Percentiles rank a stretch among this genome's conserved stretches.
Conservation (phyloP, 495 filamentous ascomycete species). For the Xylaria castorea region DNA sequence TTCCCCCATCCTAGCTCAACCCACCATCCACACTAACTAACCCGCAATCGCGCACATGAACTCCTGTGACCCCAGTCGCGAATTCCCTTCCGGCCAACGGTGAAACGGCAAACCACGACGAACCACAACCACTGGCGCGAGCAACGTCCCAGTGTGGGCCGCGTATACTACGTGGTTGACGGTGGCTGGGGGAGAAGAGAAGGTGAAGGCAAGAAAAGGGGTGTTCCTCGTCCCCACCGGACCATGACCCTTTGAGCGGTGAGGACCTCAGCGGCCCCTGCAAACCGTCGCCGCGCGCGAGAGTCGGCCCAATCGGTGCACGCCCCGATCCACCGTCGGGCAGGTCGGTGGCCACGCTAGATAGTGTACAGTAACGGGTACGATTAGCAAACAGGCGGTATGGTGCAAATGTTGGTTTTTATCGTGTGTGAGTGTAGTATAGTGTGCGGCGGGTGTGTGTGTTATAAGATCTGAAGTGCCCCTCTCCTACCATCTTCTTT, state of each 20-base stretch:
- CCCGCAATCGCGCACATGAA: slow-evolving; percentile 11
- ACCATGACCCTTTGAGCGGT: slow-evolving; percentile 26
- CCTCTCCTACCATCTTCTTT: not conserved
- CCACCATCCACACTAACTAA: slow-evolving; percentile 4
- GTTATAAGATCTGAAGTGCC: slow-evolving; percentile 8
- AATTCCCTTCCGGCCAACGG: slow-evolving; percentile 3
- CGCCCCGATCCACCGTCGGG: slow-evolving; percentile 24
- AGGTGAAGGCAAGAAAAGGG: not conserved
- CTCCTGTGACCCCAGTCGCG: not conserved
- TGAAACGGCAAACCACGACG: not conserved
- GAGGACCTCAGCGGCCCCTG: slow-evolving; percentile 14
- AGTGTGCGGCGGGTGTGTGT: not conserved
- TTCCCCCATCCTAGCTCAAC: not conserved
- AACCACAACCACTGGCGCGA: slow-evolving; percentile 1
- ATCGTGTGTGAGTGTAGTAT: not conserved
- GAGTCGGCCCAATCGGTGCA: slow-evolving; percentile 17
- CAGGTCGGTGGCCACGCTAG: slow-evolving; percentile 20
- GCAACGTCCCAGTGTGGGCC: not conserved
- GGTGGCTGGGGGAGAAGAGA: slow-evolving; percentile 22
- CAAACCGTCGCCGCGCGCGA: slow-evolving; percentile 15
- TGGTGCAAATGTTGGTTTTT: not conserved
- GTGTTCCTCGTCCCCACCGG: slow-evolving; percentile 13
- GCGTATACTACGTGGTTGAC: slow-evolving; percentile 25
- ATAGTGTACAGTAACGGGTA: not conserved
- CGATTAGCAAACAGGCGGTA: not conserved